Base-by-base conservation (phyloP, 257 asterid species). In the Verbascum thapsus region DNA sequence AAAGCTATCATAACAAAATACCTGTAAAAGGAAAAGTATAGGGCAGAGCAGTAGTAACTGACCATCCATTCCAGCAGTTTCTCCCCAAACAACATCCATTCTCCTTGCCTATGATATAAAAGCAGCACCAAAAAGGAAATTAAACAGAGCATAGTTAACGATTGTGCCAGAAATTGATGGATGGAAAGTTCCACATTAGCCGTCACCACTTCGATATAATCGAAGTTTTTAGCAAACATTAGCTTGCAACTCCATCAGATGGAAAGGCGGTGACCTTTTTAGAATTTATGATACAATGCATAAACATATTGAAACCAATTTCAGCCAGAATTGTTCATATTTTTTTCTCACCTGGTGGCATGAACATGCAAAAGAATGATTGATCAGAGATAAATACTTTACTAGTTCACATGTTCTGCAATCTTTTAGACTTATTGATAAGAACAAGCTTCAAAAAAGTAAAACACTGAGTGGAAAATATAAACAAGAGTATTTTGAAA, bases 41-140 rank as follows among this genome's bases (percentile, higher is more conserved):
- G 90, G 91, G 72, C 81, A 88, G 39, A 91, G 72, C 63, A 86
- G 59, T 83, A 85, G 74, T 61, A 91, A 67, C 78, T 91, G 98
- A 44, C 98, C 98, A 75, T 78, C 85, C 58, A 91, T 96, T 68
- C 96, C 98, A 67, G 96, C 91, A 32, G 98, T 88, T 75, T 91
- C 98, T 64, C 98, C 98, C 95, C 96, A 88, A 44, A 91, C 98
- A 64, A 91, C 96, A 70, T 91, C 98, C 96, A 91, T 91, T 78
- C 98, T 84, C 67, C 92, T 78, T 60, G 96, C 98, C 98, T 91
- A 57, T 60, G 83, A 1, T 26, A 26, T 17, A 26, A 26, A 26
- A 26, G 5, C 32, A 26, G 32, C 32, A 26, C 32, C 32, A 26
- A 26, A 26, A 37, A 42, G 9, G 18, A 59, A 15, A 0, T 49